Evolutionary conservation across 1,284 basidiomycete genomes (phyloP), one percentile per base, ranked within the genome.

Genomic region (Filobasidium uniguttulatum): DNA sequence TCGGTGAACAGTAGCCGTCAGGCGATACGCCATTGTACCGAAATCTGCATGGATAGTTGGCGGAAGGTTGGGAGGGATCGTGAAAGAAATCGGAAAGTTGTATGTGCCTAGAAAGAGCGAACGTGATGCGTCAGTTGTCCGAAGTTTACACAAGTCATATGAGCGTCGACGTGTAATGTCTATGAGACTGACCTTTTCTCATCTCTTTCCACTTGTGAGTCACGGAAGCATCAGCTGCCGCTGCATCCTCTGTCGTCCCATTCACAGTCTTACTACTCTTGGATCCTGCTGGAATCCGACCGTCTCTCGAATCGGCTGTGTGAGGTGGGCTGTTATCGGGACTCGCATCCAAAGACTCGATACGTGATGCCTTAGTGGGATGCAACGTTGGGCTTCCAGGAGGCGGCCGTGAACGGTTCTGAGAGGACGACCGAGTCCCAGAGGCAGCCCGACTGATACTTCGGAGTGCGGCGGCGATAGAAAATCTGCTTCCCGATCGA

Each of bases 51-150:
- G 75, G 52, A 94, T 73, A 0, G 81, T 82, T 0, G 93, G 87
- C 3, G 90, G 88, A 3, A 84, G 76, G 53, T 79, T 77, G 3
- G 79, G 74, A 0, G 91, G 88, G 44, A 98, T 80, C 3, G 81
- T 75, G 65, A 97, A 87, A 17, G 85, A 85, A 60, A 98, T 85
- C 1, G 91, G 90, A 66, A 90, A 98, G 36, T 83, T 89, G 66
- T 97, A 96, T 5, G 80, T 83, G n/a, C 88, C 87, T 85, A 59
- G 19, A 49, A 23, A 40, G 22, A 48, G 47, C 22, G 30, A 35
- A 33, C 41, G 43, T 19, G n/a, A n/a, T n/a, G n/a, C n/a, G 19
- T 7, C 31, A 45, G 38, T 31, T 38, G 23, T 12, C 17, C 43
- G 23, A 35, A 20, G 30, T 22, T 20, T 17, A 49, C 37, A 14